A percentile compares a stretch with the other conserved stretches of the same genome.
Conservation (phyloP, 106 monocot genomes). For the Phalaenopsis equestris region DNA sequence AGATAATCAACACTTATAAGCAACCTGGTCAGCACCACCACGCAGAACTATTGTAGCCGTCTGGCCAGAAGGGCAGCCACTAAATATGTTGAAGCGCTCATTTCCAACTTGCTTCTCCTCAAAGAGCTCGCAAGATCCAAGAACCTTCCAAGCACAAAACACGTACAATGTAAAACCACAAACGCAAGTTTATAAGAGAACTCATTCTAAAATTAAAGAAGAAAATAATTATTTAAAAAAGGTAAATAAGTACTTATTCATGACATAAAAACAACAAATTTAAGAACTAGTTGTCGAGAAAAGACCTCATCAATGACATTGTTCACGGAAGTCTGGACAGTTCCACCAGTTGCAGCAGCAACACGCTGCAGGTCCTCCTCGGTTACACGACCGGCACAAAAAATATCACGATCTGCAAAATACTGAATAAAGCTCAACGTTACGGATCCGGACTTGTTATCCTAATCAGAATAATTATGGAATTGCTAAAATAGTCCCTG, state of each 20-base stretch:
- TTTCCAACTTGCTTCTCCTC: constrained; percentile 99
- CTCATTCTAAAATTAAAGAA: background rate
- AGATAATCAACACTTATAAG: background rate
- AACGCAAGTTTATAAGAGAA: background rate
- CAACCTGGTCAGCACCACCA: constrained; percentile 97
- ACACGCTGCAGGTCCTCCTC: constrained; percentile 95
- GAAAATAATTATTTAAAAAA: background rate
- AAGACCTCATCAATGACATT: constrained; percentile 87
- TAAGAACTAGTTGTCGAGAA: background rate
- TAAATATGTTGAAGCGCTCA: constrained; percentile 98
- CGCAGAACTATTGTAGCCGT: constrained; percentile 98
- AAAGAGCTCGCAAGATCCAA: constrained; percentile 86
- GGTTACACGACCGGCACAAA: constrained; percentile 96
- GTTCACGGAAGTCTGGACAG: constrained; percentile 95
- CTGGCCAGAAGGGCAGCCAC: constrained; percentile 88
- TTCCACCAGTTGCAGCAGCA: constrained; percentile 93
- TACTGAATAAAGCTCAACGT: constrained; percentile 44
- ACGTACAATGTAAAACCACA: background rate
- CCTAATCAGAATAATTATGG: background rate
- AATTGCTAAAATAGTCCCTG: too few relatives aligned
- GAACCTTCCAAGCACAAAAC: constrained; percentile 40
- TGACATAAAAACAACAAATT: background rate
- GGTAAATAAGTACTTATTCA: background rate
- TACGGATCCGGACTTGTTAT: background rate
- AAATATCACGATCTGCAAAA: constrained; percentile 98